Percentiles rank a stretch among this genome's conserved stretches.
Evolutionary conservation across 2,329 filamentous ascomycete genomes (phyloP).

Genomic region (Penicillium digitatum): DNA sequence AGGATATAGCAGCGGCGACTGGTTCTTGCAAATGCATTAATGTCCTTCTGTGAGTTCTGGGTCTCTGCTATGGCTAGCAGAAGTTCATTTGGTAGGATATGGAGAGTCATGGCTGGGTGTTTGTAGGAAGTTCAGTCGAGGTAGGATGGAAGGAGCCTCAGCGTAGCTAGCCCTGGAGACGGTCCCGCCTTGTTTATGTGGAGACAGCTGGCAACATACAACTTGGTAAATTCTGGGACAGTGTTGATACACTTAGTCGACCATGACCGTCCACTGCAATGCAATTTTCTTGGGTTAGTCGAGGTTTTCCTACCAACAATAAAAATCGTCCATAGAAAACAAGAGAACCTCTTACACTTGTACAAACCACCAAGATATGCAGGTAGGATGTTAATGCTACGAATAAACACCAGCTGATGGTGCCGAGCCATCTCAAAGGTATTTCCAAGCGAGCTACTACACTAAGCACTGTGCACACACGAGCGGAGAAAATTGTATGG

Average conservation of each 20-base stretch:
- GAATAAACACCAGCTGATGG: not conserved
- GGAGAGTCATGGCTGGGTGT: constrained; percentile 1
- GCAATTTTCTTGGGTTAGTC: not conserved
- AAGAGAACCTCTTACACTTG: not conserved
- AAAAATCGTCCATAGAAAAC: not conserved
- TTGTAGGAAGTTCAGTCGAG: not conserved
- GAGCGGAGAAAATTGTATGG: constrained; percentile 6
- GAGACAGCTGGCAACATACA: not conserved
- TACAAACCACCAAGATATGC: not conserved
- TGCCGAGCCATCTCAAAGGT: not conserved
- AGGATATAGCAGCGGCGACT: not conserved
- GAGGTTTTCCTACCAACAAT: not conserved
- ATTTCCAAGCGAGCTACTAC: not conserved
- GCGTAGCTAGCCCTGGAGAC: not conserved
- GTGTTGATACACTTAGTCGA: not conserved
- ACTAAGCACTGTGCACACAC: not conserved
- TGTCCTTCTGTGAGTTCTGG: not conserved
- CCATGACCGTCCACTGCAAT: no score
- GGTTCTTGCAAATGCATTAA: constrained; percentile 1
- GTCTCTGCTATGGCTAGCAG: not conserved
- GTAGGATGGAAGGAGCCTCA: not conserved
- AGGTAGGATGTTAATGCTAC: not conserved
- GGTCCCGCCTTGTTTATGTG: not conserved
- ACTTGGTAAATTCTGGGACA: not conserved
- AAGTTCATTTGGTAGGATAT: constrained; percentile 5